phyloP scores from a whole-genome alignment of 1,284 basidiomycete species.

The Ceraceosorus guamensis region DNA sequence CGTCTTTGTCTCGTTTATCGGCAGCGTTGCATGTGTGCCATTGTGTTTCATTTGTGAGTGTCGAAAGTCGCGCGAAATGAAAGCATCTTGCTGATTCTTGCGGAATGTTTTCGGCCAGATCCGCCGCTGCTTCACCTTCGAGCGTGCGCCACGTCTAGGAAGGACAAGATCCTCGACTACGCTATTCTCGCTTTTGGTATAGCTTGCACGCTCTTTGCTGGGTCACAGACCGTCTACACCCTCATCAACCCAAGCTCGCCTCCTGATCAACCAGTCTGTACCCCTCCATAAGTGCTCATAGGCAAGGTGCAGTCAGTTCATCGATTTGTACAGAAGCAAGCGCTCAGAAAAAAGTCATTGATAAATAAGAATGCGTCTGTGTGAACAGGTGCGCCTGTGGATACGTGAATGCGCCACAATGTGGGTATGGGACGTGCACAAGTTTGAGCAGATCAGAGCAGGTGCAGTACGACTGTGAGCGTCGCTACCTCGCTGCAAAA shows the following conservation, averaged over 20 bases:
- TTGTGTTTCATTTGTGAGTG: slow-evolving; percentile 63
- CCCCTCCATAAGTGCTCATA: background rate
- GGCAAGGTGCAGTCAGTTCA: too few species aligned
- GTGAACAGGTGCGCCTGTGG: too few species aligned
- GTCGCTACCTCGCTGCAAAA: too few species aligned
- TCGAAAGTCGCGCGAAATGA: too few species aligned
- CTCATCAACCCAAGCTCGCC: slow-evolving; percentile 8
- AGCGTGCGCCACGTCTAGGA: slow-evolving; percentile 69
- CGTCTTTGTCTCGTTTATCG: slow-evolving; percentile 92
- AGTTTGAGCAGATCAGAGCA: too few species aligned
- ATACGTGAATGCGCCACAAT: too few species aligned
- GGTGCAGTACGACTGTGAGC: too few species aligned
- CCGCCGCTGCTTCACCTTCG: slow-evolving; percentile 89
- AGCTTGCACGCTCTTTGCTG: slow-evolving; percentile 76
- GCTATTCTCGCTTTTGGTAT: slow-evolving; percentile 74
- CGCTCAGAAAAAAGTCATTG: too few species aligned
- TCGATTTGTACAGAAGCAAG: too few species aligned
- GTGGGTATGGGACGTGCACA: too few species aligned
- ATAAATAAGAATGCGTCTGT: too few species aligned
- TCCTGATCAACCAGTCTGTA: slow-evolving; percentile 9
- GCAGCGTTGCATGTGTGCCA: slow-evolving; percentile 88
- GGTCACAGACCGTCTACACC: slow-evolving; percentile 61
- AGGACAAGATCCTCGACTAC: slow-evolving; percentile 67
- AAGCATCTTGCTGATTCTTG: too few species aligned
- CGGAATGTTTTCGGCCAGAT: slow-evolving; percentile 51